A percentile compares a stretch with the other conserved stretches of the same genome.
These are phyloP conservation scores for Plasmodium yoelii DNA, from an alignment of 169 alveolate genomes.

Conservation along the genomic window DNA sequence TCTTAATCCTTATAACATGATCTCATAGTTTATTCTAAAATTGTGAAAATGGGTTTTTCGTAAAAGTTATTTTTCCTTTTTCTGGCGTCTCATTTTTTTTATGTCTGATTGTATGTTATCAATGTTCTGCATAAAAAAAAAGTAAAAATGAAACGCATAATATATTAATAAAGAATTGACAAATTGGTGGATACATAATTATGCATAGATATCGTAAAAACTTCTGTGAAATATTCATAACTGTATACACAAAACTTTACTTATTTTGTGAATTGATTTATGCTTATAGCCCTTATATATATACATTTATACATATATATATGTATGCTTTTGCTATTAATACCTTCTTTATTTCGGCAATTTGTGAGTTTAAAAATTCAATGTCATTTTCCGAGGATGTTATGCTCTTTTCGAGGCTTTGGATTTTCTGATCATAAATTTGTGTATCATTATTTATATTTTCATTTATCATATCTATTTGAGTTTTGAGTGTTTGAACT, in stretches of 20 bases:
- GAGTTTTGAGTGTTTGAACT: constrained; percentile 55
- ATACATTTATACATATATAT: no score
- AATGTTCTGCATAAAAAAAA: constrained; percentile 23
- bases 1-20: no score
- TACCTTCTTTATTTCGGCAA: constrained; percentile 61
- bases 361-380: constrained; percentile 70
- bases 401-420: constrained; percentile 26
- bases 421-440: constrained; percentile 52
- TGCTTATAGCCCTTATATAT: background rate
- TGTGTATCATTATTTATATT: constrained; percentile 42
- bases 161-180: no score
- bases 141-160: no score
- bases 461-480: constrained; percentile 69
- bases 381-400: constrained; percentile 67
- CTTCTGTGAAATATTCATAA: no score
- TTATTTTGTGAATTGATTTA: background rate
- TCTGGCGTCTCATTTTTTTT: constrained; percentile 68
- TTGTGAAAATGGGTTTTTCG: no score
- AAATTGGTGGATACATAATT: background rate
- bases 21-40: no score
- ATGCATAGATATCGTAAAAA: background rate
- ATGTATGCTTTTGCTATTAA: no score
- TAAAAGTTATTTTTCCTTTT: constrained; percentile 34
- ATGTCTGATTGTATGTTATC: constrained; percentile 51
- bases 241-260: background rate